Evolutionary conservation across 139 green algal species (phyloP).

Genomic region (Chlamydomonas eustigma): DNA sequence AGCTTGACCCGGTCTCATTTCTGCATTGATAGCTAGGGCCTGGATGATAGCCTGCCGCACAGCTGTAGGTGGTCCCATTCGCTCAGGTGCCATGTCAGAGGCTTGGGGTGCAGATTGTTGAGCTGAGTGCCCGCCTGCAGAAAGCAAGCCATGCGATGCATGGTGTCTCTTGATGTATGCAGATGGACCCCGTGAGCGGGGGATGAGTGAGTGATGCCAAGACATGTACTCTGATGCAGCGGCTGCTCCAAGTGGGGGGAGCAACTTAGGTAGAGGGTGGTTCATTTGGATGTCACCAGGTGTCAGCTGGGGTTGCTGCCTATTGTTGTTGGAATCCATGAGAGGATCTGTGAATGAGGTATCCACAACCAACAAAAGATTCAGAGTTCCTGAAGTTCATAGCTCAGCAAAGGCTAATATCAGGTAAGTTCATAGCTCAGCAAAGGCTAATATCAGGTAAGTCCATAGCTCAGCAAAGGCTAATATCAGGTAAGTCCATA

Average conservation of each 20-base stretch:
- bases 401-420: too few relatives aligned
- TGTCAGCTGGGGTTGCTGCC: too few relatives aligned
- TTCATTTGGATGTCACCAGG: too few relatives aligned
- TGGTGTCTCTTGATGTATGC: constrained; percentile 1
- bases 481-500: too few relatives aligned
- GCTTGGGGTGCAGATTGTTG: too few relatives aligned
- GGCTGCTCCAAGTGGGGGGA: not conserved
- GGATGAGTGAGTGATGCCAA: not conserved
- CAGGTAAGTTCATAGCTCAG: too few relatives aligned
- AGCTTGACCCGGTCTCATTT: not conserved
- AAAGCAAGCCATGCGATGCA: not conserved
- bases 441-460: too few relatives aligned
- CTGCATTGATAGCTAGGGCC: not conserved
- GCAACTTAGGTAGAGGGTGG: not conserved
- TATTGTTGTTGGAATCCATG: too few relatives aligned
- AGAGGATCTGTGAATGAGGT: too few relatives aligned
- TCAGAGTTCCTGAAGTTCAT: too few relatives aligned
- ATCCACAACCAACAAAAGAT: too few relatives aligned
- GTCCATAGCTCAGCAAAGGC: too few relatives aligned
- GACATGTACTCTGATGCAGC: not conserved
- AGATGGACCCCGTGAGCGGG: not conserved
- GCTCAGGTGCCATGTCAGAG: not conserved
- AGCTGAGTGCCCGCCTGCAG: not conserved
- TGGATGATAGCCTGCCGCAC: not conserved
- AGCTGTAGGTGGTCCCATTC: not conserved